Evolutionary conservation across 257 asterid genomes (phyloP), one percentile per base, ranked within the genome.

Genomic region (Handroanthus guayacan): DNA sequence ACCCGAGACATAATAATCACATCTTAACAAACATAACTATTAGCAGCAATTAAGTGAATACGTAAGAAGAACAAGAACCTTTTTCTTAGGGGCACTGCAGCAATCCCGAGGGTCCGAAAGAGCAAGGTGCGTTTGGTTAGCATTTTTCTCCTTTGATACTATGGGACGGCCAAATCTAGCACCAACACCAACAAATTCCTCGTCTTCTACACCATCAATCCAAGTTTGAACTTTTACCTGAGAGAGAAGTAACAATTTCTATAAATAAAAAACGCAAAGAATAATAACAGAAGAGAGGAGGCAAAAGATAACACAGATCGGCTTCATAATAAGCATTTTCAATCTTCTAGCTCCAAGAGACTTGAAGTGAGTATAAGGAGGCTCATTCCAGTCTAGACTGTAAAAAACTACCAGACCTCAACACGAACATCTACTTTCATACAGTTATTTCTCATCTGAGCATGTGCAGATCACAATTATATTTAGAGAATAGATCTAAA

Each of bases 191-290:
- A 92, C 97, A 84, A 90, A 94, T 60, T 94, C 97, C 7, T 63
- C 88, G 5, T 89, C 88, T 82, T 94, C 97, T 66, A 71, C 45
- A 5, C 87, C 98, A 67, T 94, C 84, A 44, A 94, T 87, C 97
- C 97, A 94, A 69, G 95, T 92, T 82, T 90, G 98, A 80, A 94
- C 88, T 92, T 94, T 94, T 38, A 94, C 97, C 98, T 94, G 77
- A 76, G 20, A 79, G 18, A 37, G 63, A 79, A 66, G 56, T 20
- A 69, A n/a, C 67, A 43, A 14, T 64, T 52, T 16, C 39, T 25
- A 17, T 20, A 56, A 12, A 38, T 8, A 9, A 43, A 38, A 20
- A 14, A 12, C 1, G 4, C 17, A 31, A 25, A 50, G 14, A 51
- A 55, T 25, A 76, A 34, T 39, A 12, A 5, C 60, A 62, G 43